These are phyloP conservation scores for Dioscorea cayenensis DNA, from an alignment of 116 monocot species.

Conservation along the genomic window DNA sequence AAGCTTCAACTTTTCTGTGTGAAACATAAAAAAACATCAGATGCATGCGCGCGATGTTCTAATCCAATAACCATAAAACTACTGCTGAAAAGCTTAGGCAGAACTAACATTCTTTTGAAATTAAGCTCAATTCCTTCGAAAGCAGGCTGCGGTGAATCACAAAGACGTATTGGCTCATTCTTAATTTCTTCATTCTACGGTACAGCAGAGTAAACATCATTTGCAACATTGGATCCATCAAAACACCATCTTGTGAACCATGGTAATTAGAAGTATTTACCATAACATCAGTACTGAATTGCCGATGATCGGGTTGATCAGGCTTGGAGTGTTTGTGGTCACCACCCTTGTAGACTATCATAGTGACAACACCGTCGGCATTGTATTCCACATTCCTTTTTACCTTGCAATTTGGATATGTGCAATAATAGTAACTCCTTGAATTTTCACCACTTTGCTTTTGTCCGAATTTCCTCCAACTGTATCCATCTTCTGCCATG, in stretches of 20 bases:
- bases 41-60: neutral
- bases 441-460: constrained; percentile 61
- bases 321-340: constrained; percentile 56
- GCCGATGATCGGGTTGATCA: constrained; percentile 15
- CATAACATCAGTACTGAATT: constrained; percentile 12
- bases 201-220: constrained; percentile 13
- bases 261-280: constrained; percentile 26
- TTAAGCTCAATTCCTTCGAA: constrained; percentile 42
- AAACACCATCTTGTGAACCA: constrained; percentile 11
- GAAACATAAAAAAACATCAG: neutral
- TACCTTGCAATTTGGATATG: constrained; percentile 52
- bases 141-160: too few species aligned
- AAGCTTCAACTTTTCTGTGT: constrained; percentile 56
- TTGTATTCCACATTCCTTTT: constrained; percentile 73
- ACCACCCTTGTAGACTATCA: constrained; percentile 72
- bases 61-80: neutral
- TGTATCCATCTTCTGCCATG: constrained; percentile 47
- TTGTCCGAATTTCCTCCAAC: constrained; percentile 75
- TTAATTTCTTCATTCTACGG: constrained; percentile 6
- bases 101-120: constrained; percentile 64
- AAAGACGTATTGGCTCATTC: too few species aligned
- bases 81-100: neutral
- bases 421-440: constrained; percentile 81
- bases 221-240: constrained; percentile 17
- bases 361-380: constrained; percentile 42